phyloP scores from a whole-genome alignment of 805 yeast species.

The Jamesozyma spencerorum region DNA sequence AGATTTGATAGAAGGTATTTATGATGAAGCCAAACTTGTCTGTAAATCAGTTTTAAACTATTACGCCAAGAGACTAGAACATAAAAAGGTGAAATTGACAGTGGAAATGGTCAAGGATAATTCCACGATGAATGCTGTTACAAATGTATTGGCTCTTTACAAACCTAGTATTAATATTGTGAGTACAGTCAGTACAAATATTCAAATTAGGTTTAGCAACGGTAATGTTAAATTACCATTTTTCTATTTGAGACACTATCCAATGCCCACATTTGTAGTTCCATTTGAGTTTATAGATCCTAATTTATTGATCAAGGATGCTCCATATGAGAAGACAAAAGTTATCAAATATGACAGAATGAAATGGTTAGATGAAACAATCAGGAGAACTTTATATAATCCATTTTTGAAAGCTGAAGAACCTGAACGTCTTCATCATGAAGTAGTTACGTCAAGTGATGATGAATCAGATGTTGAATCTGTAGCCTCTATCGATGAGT shows the following conservation, averaged over 20 bases:
- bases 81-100: conserved; percentile 24
- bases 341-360: conserved; percentile 5
- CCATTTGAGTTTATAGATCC: conserved; percentile 30
- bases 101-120: conserved; percentile 26
- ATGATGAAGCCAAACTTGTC: conserved; percentile 19
- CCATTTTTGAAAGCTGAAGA: conserved; percentile 13
- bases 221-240: conserved; percentile 29
- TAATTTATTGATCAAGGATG: conserved; percentile 14
- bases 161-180: conserved; percentile 26
- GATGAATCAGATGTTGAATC: conserved; percentile 11
- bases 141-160: conserved; percentile 19
- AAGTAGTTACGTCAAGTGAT: conserved; percentile 2
- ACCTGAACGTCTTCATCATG: conserved; percentile 2
- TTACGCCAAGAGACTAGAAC: conserved; percentile 17
- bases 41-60: conserved; percentile 20
- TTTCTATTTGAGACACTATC: conserved; percentile 24
- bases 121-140: conserved; percentile 18
- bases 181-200: conserved; percentile 29
- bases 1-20: conserved; percentile 17
- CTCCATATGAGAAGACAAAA: conserved; percentile 1
- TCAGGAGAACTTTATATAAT: conserved; percentile 17
- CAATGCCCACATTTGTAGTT: conserved; percentile 23
- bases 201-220: conserved; percentile 30
- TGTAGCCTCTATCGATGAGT: conserved; percentile 20
- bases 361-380: conserved; percentile 11